Evolutionary conservation across 352 stramenopile species (phyloP), one percentile per base, ranked within the genome.

Genomic region (Phytophthora vignae): DNA sequence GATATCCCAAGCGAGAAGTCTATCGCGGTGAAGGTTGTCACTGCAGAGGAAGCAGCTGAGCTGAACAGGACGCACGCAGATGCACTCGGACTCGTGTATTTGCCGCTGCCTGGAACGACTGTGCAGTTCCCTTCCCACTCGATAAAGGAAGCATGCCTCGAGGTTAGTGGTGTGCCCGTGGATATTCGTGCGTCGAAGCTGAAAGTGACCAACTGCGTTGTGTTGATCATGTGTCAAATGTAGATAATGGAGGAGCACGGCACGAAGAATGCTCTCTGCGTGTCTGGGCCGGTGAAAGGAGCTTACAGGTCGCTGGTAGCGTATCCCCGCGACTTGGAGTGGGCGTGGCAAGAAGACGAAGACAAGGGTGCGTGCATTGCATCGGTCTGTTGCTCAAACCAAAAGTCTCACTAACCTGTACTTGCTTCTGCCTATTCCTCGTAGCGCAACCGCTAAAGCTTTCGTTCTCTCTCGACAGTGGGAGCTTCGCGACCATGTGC

Each of bases 401-500:
- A 40, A 14, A 10, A 11, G 8, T 4, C 11, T 40, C 33, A 40
- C 8, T 40, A 9, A 40, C 33, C 9, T 40, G 33, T 40, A 40
- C 33, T 38, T 15, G 33, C 4, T 15, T 12, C 33, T 40, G 33
- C 22, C 22, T 25, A 25, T 25, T 25, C 22, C 33, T 14, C 33
- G 8, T 27, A 77, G 63, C 58, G 33, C 60, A 58, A 3, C 54
- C 64, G 14, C 69, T 80, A n/a, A 63, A 76, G 38, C 27, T 88
- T 40, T 77, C 78, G 55, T 93, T 95, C 49, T 81, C 79, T 19
- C 75, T 94, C 8, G 70, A 79, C 9, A 89, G 76, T 44, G 88
- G 88, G 3, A 89, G 77, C 19, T 95, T 94, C 64, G 88, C 88
- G 14, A 95, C 88, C 4, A 94, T 95, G 82, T 92, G 84, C 61